These are phyloP conservation scores for Corylus americana DNA, from an alignment of 306 rosid genomes.

Conservation along the genomic window DNA sequence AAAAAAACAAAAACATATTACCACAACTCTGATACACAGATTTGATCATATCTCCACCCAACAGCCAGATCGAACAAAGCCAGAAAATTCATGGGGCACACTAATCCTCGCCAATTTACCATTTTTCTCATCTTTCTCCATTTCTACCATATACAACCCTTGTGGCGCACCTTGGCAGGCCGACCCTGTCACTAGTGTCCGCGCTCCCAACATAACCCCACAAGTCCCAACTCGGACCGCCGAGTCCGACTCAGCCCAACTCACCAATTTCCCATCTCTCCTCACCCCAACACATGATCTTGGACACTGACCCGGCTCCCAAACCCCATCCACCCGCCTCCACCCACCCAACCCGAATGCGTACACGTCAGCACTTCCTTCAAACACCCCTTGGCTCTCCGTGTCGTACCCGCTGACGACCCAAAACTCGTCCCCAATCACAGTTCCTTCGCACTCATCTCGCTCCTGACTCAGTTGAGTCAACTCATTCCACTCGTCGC, in stretches of 20 bases:
- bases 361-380: constrained; percentile 33
- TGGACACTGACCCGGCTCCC: constrained; percentile 48
- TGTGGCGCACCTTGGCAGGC: constrained; percentile 35
- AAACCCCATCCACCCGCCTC: constrained; percentile 19
- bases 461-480: constrained; percentile 37
- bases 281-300: constrained; percentile 28
- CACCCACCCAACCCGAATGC: constrained; percentile 32
- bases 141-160: constrained; percentile 31
- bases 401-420: constrained; percentile 46
- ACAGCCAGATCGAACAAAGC: constrained; percentile 53
- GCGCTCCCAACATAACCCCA: constrained; percentile 23
- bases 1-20: too few relatives aligned
- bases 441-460: constrained; percentile 52
- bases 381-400: constrained; percentile 45
- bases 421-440: constrained; percentile 45
- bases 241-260: constrained; percentile 27
- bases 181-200: constrained; percentile 30
- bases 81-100: constrained; percentile 35
- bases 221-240: constrained; percentile 31
- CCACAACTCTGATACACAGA: not conserved
- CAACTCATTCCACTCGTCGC: constrained; percentile 33
- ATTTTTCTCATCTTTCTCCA: constrained; percentile 28
- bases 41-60: constrained; percentile 33
- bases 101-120: constrained; percentile 20
- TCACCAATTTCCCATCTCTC: constrained; percentile 24